Percentiles rank a stretch among this genome's conserved stretches.
phyloP scores from a whole-genome alignment of 805 yeast species.

The Pichia insulana region DNA sequence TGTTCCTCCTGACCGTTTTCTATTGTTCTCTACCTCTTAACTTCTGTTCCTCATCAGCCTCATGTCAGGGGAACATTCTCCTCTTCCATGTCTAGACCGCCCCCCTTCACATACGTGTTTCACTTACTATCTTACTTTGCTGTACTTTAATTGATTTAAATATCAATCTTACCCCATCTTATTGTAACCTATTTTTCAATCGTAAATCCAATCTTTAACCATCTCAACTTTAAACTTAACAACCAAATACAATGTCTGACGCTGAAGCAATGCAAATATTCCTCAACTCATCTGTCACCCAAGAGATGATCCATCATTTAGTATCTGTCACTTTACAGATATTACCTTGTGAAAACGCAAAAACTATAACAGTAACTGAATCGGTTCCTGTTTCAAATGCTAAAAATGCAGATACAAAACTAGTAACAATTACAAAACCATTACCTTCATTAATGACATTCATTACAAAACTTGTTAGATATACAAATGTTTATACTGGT shows the following conservation, averaged over 20 bases:
- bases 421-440: conserved; percentile 29
- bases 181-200: too few species aligned
- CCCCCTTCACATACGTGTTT: too few species aligned
- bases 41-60: too few species aligned
- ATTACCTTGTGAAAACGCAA: conserved; percentile 46
- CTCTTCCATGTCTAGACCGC: too few species aligned
- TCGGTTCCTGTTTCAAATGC: conserved; percentile 26
- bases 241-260: conserved; percentile 31
- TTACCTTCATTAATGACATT: conserved; percentile 69
- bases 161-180: too few species aligned
- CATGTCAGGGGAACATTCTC: too few species aligned
- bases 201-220: too few species aligned
- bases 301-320: conserved; percentile 63
- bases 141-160: too few species aligned
- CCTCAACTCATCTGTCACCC: conserved; percentile 59
- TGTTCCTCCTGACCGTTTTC: too few species aligned
- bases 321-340: conserved; percentile 62
- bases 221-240: conserved; percentile 8
- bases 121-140: too few species aligned
- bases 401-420: conserved; percentile 10
- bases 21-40: too few species aligned
- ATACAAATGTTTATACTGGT: conserved; percentile 75
- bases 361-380: conserved; percentile 24
- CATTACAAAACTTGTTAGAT: conserved; percentile 60
- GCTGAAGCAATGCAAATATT: conserved; percentile 51